Conservation (phyloP, 164 flowering plant genomes). For the Nelumbo lutea region DNA sequence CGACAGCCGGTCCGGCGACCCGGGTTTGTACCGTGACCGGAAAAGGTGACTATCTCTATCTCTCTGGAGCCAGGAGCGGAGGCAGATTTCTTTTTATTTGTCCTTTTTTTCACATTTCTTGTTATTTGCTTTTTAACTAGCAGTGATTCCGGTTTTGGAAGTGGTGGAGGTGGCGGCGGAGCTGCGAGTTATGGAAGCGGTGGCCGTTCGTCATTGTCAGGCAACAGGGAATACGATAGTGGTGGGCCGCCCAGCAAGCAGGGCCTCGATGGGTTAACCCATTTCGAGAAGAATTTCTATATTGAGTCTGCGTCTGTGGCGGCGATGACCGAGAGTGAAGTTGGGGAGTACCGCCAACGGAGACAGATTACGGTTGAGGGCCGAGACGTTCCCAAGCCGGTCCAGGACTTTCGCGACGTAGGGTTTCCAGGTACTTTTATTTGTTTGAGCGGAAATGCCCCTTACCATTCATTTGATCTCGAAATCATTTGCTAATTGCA, state of each 20-base stretch:
- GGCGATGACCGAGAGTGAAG: constrained; percentile 78
- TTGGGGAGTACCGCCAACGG: constrained; percentile 65
- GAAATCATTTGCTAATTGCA: not conserved
- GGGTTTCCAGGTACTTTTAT: constrained; percentile 79
- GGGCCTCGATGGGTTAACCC: constrained; percentile 83
- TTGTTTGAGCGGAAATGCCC: not conserved
- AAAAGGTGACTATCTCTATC: constrained; percentile 44
- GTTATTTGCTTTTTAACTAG: constrained; percentile 5
- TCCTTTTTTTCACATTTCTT: not conserved
- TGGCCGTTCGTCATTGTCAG: constrained; percentile 33
- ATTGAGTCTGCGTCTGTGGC: constrained; percentile 69
- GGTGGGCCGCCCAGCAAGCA: constrained; percentile 43
- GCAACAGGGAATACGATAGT: constrained; percentile 40
- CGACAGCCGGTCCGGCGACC: constrained; percentile 86
- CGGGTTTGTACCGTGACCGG: constrained; percentile 88
- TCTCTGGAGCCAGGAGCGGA: not conserved
- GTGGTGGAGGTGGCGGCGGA: constrained; percentile 22
- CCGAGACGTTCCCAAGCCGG: constrained; percentile 87
- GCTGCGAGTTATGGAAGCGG: constrained; percentile 31
- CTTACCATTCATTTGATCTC: not conserved
- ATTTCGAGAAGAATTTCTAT: constrained; percentile 94
- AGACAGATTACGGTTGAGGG: constrained; percentile 94
- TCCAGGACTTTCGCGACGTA: constrained; percentile 58
- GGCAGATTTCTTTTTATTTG: not conserved
- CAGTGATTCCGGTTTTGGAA: constrained; percentile 70